phyloP scores from a whole-genome alignment of 768 basidiomycete species.

The Clavaria fumosa region DNA sequence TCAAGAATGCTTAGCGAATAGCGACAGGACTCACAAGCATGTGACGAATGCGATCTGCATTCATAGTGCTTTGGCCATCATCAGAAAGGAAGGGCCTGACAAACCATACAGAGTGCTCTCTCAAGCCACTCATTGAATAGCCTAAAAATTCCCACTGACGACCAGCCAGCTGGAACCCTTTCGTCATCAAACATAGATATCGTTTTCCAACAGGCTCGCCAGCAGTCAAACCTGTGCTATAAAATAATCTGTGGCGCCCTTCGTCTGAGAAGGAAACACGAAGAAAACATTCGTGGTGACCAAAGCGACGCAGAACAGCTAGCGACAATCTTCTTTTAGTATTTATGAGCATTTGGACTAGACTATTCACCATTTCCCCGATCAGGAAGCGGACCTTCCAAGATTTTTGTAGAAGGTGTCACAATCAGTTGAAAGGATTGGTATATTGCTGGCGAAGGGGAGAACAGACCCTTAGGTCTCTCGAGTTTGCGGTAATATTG shows the following conservation, averaged over 20 bases:
- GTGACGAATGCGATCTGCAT: slow-evolving; percentile 18
- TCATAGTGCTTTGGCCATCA: slow-evolving; percentile 11
- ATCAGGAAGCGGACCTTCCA: slow-evolving; percentile 23
- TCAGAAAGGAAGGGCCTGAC: slow-evolving; percentile 28
- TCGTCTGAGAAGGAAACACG: slow-evolving; percentile 36
- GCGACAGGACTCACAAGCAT: slow-evolving; percentile 17
- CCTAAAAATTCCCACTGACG: slow-evolving; percentile 31
- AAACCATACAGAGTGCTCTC: slow-evolving; percentile 34
- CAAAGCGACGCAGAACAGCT: slow-evolving; percentile 19
- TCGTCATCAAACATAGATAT: slow-evolving; percentile 20
- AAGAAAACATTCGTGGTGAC: slow-evolving; percentile 27
- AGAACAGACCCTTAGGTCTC: no score
- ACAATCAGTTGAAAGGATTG: slow-evolving; percentile 25
- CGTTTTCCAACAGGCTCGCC: slow-evolving; percentile 18
- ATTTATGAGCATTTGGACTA: no score
- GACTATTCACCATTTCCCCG: slow-evolving; percentile 12
- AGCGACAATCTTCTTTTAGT: no score
- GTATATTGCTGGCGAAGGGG: no score
- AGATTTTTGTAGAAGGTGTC: slow-evolving; percentile 23
- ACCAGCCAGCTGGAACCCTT: slow-evolving; percentile 26
- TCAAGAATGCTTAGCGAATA: no score
- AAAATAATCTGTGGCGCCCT: slow-evolving; percentile 22
- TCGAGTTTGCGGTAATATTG: no score
- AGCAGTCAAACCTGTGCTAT: slow-evolving; percentile 19
- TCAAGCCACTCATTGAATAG: slow-evolving; percentile 38